Conservation (phyloP, 2,329 filamentous ascomycete genomes). For the Zymoseptoria crescenta region DNA sequence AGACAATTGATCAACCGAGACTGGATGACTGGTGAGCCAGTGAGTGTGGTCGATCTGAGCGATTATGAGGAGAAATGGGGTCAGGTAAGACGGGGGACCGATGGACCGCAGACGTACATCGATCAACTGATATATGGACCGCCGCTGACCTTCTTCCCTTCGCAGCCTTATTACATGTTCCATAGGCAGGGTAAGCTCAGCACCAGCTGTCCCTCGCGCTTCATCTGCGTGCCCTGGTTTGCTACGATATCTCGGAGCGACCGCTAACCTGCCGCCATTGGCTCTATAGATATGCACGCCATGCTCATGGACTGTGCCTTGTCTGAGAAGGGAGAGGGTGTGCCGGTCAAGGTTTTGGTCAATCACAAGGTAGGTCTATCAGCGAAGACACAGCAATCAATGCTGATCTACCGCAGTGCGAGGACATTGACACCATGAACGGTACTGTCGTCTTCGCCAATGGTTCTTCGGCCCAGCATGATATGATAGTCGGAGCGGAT, state of each 20-base stretch:
- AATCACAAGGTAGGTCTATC: conserved; percentile 40
- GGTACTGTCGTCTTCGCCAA: conserved; percentile 47
- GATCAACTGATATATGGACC: neutral
- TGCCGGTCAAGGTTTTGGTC: conserved; percentile 46
- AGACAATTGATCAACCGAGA: conserved; percentile 61
- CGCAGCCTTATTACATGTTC: conserved; percentile 55
- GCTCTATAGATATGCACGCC: conserved; percentile 50
- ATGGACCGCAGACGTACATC: neutral
- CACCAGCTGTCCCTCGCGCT: neutral
- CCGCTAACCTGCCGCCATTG: neutral
- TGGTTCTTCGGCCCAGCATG: conserved; percentile 44
- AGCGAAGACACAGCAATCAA: conserved; percentile 28
- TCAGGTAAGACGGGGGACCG: conserved; percentile 30
- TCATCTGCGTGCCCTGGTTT: neutral
- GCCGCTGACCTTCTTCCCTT: neutral
- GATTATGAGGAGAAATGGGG: conserved; percentile 62
- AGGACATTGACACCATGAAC: conserved; percentile 43
- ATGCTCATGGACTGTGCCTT: conserved; percentile 57
- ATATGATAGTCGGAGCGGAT: conserved; percentile 57
- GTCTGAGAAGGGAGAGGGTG: conserved; percentile 44
- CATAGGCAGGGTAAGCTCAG: conserved; percentile 44
- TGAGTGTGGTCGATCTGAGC: conserved; percentile 55
- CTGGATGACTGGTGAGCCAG: conserved; percentile 60
- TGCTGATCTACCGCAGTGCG: conserved; percentile 32
- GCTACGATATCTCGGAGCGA: neutral